These are phyloP conservation scores for Allomyces javanicus DNA, from an alignment of 192 early-diverging fungal genomes.

Conservation along the genomic window DNA sequence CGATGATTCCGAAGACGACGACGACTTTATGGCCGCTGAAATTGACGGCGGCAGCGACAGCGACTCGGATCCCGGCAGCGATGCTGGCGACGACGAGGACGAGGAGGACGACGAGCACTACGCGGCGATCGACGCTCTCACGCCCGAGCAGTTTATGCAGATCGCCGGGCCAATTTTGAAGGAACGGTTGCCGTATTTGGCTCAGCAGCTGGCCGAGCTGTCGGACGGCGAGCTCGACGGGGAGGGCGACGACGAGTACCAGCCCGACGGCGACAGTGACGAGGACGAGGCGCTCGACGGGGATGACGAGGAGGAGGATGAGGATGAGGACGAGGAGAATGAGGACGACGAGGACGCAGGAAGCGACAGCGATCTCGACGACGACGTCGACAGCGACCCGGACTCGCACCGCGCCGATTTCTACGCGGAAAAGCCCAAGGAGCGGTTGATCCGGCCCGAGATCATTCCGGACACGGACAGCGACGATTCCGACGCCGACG, in stretches of 20 bases:
- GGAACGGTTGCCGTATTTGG: no score
- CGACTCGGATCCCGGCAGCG: conserved; percentile 19
- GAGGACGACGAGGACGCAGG: conserved; percentile 19
- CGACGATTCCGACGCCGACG: conserved; percentile 82
- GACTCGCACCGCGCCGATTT: conserved; percentile 21
- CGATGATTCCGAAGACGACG: conserved; percentile 12
- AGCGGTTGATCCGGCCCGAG: conserved; percentile 47
- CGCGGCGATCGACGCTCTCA: conserved; percentile 6
- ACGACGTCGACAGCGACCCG: conserved; percentile 4
- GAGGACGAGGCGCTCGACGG: no score
- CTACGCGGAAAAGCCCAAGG: conserved; percentile 18
- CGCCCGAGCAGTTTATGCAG: neutral
- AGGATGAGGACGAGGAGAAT: conserved; percentile 23
- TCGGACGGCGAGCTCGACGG: no score
- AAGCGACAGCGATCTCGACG: conserved; percentile 6
- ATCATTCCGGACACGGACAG: conserved; percentile 86
- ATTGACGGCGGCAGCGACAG: conserved; percentile 7
- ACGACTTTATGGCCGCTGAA: conserved; percentile 12
- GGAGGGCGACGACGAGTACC: no score
- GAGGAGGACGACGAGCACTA: conserved; percentile 27
- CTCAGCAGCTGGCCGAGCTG: no score
- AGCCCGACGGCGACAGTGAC: no score
- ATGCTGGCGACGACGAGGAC: conserved; percentile 24
- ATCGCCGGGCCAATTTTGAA: no score
- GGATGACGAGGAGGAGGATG: conserved; percentile 12